These are phyloP conservation scores for Rubia yunnanensis DNA, from an alignment of 257 asterid genomes.

Conservation along the genomic window DNA sequence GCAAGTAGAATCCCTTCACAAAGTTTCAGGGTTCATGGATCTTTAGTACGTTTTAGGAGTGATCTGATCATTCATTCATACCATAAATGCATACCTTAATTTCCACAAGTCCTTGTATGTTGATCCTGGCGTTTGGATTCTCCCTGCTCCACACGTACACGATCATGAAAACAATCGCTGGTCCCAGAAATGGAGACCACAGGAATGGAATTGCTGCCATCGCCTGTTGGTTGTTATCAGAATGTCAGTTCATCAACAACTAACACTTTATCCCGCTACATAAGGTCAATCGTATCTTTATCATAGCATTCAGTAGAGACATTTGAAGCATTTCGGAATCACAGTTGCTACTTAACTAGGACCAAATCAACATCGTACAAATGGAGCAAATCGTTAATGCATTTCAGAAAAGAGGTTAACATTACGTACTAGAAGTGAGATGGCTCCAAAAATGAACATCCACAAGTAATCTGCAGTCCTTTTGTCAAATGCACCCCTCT, in stretches of 20 bases:
- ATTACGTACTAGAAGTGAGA: conserved; percentile 33
- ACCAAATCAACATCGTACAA: background rate
- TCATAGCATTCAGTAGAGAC: background rate
- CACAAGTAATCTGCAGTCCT: conserved; percentile 45
- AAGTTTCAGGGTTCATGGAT: background rate
- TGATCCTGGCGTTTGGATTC: conserved; percentile 43
- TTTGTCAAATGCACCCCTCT: conserved; percentile 49
- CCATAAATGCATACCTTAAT: conserved; percentile 28
- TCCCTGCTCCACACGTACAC: conserved; percentile 47
- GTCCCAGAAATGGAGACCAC: conserved; percentile 39
- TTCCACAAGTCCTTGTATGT: conserved; percentile 34
- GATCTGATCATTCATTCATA: background rate
- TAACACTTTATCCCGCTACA: background rate
- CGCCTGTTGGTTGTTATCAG: conserved; percentile 18
- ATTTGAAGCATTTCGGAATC: background rate
- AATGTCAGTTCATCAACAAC: background rate
- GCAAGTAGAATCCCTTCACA: conserved; percentile 41
- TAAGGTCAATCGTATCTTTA: no score
- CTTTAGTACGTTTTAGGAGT: background rate
- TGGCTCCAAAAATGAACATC: conserved; percentile 42
- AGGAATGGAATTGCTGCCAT: conserved; percentile 31
- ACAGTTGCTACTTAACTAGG: background rate
- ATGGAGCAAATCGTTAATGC: background rate
- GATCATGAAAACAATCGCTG: conserved; percentile 34
- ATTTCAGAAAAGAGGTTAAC: background rate